Evolutionary conservation across 306 rosid genomes (phyloP).

Genomic region (Datisca glomerata): DNA sequence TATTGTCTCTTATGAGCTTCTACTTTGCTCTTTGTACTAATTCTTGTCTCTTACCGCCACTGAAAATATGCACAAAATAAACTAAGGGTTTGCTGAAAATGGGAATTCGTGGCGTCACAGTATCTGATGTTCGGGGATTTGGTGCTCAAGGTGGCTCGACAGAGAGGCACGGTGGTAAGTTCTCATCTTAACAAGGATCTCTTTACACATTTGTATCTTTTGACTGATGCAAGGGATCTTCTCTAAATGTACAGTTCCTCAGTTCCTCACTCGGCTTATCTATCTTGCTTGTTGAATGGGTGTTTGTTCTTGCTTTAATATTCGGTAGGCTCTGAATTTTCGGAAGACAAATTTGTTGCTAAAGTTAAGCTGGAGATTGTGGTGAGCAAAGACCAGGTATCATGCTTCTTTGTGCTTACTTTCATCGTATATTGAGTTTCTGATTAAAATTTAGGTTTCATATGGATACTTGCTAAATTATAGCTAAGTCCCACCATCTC

Average conservation of each 20-base stretch:
- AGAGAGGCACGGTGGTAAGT: constrained; percentile 94
- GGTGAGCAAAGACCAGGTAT: constrained; percentile 68
- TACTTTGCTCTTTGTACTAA: constrained; percentile 8
- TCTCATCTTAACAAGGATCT: constrained; percentile 1
- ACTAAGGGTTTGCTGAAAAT: constrained; percentile 66
- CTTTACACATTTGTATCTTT: neutral
- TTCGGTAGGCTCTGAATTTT: constrained; percentile 70
- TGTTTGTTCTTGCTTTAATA: neutral
- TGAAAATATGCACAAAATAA: too few relatives aligned
- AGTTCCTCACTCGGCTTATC: neutral
- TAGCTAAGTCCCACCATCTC: neutral
- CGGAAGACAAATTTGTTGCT: constrained; percentile 68
- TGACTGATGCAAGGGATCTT: neutral
- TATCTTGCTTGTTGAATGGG: too few relatives aligned
- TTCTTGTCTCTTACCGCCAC: neutral
- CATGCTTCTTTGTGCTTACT: constrained; percentile 12
- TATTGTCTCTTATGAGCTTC: neutral
- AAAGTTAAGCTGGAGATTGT: constrained; percentile 97
- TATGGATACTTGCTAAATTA: too few relatives aligned
- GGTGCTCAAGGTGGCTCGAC: constrained; percentile 92
- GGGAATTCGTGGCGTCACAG: constrained; percentile 86
- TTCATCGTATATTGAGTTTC: too few relatives aligned
- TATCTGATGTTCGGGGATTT: constrained; percentile 83
- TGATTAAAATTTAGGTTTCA: too few relatives aligned
- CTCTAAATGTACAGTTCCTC: neutral